Evolutionary conservation across 306 rosid species (phyloP), one percentile per base, ranked within the genome.

Genomic region (Pyrus bretschneideri): DNA sequence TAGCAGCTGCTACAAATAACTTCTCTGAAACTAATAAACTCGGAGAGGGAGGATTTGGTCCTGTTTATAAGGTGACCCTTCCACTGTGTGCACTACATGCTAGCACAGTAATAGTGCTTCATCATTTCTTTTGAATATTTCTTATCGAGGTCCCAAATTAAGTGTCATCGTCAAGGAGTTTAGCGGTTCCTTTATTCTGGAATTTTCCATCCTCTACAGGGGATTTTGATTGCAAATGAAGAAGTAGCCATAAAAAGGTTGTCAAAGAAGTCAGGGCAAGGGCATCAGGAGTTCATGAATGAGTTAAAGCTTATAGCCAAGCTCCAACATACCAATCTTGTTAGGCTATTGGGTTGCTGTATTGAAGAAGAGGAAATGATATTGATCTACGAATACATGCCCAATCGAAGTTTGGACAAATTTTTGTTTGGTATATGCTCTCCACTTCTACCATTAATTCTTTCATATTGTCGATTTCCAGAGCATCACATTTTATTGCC

Each of bases 31-130:
- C 78, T 65, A 86, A 85, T 69, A 85, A 80, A 73, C 84, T 84
- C 13, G 92, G 91, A 65, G 74, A n/a, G 52, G 92, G 92, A 25
- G 96, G 96, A 30, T 88, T 80, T 66, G 96, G 92, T 19, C 83
- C 88, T n/a, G 89, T 90, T 3, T 88, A 83, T 57, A 86, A 81
- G 91, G 89, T 85, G 12, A 77, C 40, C 8, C 9, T 27, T 29
- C 69, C 23, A 67, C 4, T 4, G 29, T 67, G 54, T 17, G 18
- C 18, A 12, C 6, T 46, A 4, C 14, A 3, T 35, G 19, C 49
- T 67, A 65, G 4, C 19, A 5, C 54, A 49, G 4, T 49, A 4
- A 49, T 49, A 4, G 54, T 49, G 4, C 19, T 49, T 49, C 54
- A 13, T 46, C 52, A 13, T 45, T 12, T 46, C 18, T 46, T 46